Percentiles rank a stretch among this genome's conserved stretches.
phyloP scores from a whole-genome alignment of 371 early-diverging fungal genomes.

The Apophysomyces sp. region DNA sequence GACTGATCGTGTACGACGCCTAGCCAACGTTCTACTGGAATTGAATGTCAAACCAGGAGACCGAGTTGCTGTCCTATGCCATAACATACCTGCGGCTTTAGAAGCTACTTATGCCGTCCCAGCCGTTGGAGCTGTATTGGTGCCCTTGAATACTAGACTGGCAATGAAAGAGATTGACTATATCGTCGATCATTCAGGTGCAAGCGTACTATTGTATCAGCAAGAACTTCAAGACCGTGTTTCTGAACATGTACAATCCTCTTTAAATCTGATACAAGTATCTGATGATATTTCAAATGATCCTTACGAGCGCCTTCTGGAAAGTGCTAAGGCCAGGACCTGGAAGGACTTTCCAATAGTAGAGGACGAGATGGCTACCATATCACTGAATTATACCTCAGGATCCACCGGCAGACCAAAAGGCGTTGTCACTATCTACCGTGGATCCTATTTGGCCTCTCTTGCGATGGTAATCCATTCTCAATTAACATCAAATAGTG shows the following conservation, averaged over 20 bases:
- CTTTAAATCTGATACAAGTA: not conserved
- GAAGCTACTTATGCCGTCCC: slow-evolving; percentile 58
- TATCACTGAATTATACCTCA: slow-evolving; percentile 50
- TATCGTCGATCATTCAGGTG: slow-evolving; percentile 46
- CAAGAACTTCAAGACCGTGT: slow-evolving; percentile 16
- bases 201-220: slow-evolving; percentile 48
- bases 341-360: slow-evolving; percentile 41
- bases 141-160: slow-evolving; percentile 56
- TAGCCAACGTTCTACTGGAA: slow-evolving; percentile 26
- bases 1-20: slow-evolving; percentile 25
- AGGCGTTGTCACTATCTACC: slow-evolving; percentile 42
- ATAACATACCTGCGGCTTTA: slow-evolving; percentile 49
- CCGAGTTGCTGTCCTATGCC: slow-evolving; percentile 44
- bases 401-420: slow-evolving; percentile 57
- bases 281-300: slow-evolving; percentile 11
- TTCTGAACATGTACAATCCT: not conserved
- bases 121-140: slow-evolving; percentile 44
- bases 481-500: slow-evolving; percentile 34
- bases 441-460: slow-evolving; percentile 47
- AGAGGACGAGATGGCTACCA: slow-evolving; percentile 37
- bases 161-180: slow-evolving; percentile 46
- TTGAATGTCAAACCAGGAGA: slow-evolving; percentile 5
- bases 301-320: slow-evolving; percentile 41
- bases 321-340: slow-evolving; percentile 7
- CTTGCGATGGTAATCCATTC: slow-evolving; percentile 42